Evolutionary conservation across 352 stramenopile genomes (phyloP), one percentile per base, ranked within the genome.

Genomic region (Paralagenidium karlingii): DNA sequence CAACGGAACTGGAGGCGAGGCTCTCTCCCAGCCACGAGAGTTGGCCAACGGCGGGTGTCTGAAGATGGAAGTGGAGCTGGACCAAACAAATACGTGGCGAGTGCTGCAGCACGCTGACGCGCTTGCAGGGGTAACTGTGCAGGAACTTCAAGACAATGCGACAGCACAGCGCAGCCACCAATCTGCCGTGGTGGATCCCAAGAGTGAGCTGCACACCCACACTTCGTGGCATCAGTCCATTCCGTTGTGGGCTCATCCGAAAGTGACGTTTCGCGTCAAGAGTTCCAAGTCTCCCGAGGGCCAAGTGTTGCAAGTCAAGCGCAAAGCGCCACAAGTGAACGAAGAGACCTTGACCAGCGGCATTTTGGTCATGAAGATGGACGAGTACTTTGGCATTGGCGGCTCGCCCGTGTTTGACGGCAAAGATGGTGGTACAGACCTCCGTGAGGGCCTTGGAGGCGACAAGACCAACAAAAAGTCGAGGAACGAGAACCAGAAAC

Each of bases 301-400:
- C 3, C 53, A 58, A 20, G 32, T 83, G n/a, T 49, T 85, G 8
- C 64, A 88, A 28, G 60, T 85, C 8, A 88, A 84, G 51, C 70
- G 75, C 11, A 81, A 78, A 27, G 71, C 70, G 0, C 75, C 75
- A 7, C 82, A 68, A 34, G 54, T 48, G 8, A 32, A 59, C 11
- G n/a, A n/a, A n/a, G n/a, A n/a, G n/a, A n/a, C n/a, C n/a, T n/a
- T n/a, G n/a, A 44, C 41, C 11, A 29, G 24, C 11, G 49, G 38
- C 41, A 20, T 36, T 3, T 88, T 88, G 50, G 75, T 85, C 36
- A 69, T 88, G 49, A 71, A 88, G 39, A 88, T 88, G 75, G 75
- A 88, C 53, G 81, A 70, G 24, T 88, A 88, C 54, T 88, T 88
- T 54, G 75, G 75, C 9, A 68, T 85, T n/a, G 71, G 75, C 5